Evolutionary conservation across 352 stramenopile genomes (phyloP), one percentile per base, ranked within the genome.

Genomic region (Pythium dissimile): DNA sequence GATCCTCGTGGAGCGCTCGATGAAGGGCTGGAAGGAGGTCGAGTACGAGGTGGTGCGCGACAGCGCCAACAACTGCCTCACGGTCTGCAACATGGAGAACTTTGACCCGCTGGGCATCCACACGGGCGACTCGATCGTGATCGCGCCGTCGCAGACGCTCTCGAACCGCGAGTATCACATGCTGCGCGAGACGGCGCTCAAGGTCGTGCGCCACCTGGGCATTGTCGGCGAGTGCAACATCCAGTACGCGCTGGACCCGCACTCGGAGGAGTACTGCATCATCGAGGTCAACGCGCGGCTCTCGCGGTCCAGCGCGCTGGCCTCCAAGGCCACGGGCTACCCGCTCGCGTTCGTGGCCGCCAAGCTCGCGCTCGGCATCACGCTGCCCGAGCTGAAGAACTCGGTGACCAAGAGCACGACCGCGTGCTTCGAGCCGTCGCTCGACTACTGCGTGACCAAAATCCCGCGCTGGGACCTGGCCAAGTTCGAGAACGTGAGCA

Each of bases 11-110:
- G 97, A 99, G 63, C 96, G 97, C 74, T 90, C 94, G 70, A 78
- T 99, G 75, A 85, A 88, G 55, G 96, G 96, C 50, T 99, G 96
- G 96, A 99, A 99, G 72, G 96, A 99, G 77, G 78, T 99, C 41
- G 92, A 98, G 73, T 98, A 98, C 71, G 93, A 98, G 71, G 92
- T 98, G 31, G 93, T 98, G 15, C 79, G 92, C 39, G 92, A 98
- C 69, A 73, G 73, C 65, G 88, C 87, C 51, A 86, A 98, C 79
- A 98, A 98, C 73, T 98, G 92, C 65, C 94, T 98, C 62, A 98
- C 93, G 42, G 93, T 98, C 16, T 98, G 93, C 73, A 98, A 98
- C 82, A 98, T 98, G 92, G 93, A 98, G 51, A 97, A 97, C 75
- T 97, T 97, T 67, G 91, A 97, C 72, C 91, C 91, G 24, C 79